These are phyloP conservation scores for Fusarium poae DNA, from an alignment of 2,329 filamentous ascomycete species.

Conservation along the genomic window DNA sequence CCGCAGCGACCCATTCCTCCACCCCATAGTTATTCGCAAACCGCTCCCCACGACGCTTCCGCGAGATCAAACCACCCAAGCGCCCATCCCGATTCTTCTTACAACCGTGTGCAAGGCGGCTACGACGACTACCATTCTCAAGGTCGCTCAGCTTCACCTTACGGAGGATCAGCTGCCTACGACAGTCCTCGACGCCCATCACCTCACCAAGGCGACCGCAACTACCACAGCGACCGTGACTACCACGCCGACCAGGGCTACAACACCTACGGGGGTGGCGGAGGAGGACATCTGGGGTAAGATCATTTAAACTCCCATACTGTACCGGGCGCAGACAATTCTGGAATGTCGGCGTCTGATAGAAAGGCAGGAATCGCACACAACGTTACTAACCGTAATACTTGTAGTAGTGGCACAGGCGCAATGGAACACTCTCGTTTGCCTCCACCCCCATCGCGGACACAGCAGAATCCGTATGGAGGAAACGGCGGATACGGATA, in stretches of 20 bases:
- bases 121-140: conserved; percentile 41
- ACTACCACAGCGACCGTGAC: conserved; percentile 38
- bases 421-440: conserved; percentile 63
- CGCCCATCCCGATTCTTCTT: conserved; percentile 47
- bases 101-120: conserved; percentile 33
- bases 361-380: conserved; percentile 77
- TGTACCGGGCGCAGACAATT: conserved; percentile 75
- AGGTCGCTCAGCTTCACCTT: conserved; percentile 34
- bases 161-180: conserved; percentile 41
- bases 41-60: conserved; percentile 47
- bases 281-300: conserved; percentile 47
- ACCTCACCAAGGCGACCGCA: conserved; percentile 41
- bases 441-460: conserved; percentile 56
- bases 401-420: conserved; percentile 74
- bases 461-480: conserved; percentile 46
- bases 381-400: conserved; percentile 73
- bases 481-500: conserved; percentile 46
- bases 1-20: conserved; percentile 40
- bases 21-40: conserved; percentile 42
- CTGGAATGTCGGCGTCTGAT: conserved; percentile 70
- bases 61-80: conserved; percentile 41
- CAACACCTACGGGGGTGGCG: conserved; percentile 32
- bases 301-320: conserved; percentile 49
- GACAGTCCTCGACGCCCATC: conserved; percentile 42
- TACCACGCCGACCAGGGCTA: conserved; percentile 39